Evolutionary conservation across 192 early-diverging fungal genomes (phyloP).

Genomic region (Coemansia sp.): DNA sequence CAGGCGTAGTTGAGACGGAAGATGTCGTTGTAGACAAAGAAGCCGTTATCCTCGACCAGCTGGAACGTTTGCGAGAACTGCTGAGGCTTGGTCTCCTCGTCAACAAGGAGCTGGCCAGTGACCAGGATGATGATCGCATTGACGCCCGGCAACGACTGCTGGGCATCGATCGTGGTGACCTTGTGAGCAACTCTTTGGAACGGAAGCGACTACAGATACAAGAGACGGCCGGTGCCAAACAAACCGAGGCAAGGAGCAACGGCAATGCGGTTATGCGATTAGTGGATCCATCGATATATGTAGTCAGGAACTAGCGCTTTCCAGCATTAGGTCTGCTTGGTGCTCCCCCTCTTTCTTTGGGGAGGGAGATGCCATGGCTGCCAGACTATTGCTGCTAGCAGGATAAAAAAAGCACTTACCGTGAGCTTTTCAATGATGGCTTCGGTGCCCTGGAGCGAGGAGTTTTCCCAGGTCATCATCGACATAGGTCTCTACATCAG

Average conservation of each 20-base stretch:
- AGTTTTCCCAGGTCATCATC: slow-evolving; percentile 86
- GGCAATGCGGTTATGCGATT: not conserved
- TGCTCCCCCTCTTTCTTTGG: not conserved
- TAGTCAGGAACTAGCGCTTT: not conserved
- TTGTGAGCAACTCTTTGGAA: slow-evolving; percentile 73
- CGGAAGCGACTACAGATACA: slow-evolving; percentile 57
- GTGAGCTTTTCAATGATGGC: slow-evolving; percentile 75
- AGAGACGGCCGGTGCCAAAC: not conserved
- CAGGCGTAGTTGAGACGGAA: slow-evolving; percentile 77
- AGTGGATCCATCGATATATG: too few relatives aligned
- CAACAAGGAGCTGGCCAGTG: slow-evolving; percentile 85
- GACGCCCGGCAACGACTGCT: slow-evolving; percentile 62
- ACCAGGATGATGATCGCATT: slow-evolving; percentile 75
- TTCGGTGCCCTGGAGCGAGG: slow-evolving; percentile 57
- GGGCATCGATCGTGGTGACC: slow-evolving; percentile 76
- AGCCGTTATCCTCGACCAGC: slow-evolving; percentile 69
- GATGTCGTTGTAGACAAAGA: slow-evolving; percentile 84
- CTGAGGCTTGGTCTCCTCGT: slow-evolving; percentile 77
- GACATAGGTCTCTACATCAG: slow-evolving; percentile 66
- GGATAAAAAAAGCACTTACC: slow-evolving; percentile 47
- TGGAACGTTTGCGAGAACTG: slow-evolving; percentile 86
- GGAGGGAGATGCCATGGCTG: too few relatives aligned
- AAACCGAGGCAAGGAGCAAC: not conserved
- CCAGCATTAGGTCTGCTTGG: not conserved
- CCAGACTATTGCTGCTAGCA: not conserved